Base-by-base conservation (phyloP, 148 eudicot species). In the Chenopodium suecicum region DNA sequence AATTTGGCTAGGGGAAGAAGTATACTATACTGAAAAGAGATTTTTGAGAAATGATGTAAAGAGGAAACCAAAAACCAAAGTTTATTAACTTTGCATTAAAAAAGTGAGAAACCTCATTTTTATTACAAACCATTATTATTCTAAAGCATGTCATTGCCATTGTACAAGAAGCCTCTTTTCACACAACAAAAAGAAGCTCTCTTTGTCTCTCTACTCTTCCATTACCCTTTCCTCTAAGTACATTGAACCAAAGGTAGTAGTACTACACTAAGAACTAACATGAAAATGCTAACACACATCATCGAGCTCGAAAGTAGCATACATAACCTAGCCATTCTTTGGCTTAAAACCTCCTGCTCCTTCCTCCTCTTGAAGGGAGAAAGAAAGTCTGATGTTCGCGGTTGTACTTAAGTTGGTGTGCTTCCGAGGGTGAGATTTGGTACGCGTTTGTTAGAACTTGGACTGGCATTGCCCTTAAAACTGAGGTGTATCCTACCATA, bases 401-500 rank as follows among this genome's bases (percentile, higher is more conserved):
- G 60, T 80, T 88, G 65, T 29, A 77, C 87, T 93, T 93, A 62
- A 93, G 78, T n/a, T 77, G 48, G 22, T 89, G 88, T 1, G 97
- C 94, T 58, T 89, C 84, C 0, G 81, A 67, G 0, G 88, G 88
- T 16, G 94, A 89, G 9, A 93, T 79, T 67, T 82, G 82, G 77
- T 82, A 93, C 0, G 94, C 50, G 71, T 88, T 89, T 41, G 88
- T 76, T 12, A 93, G 29, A 27, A 93, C 92, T 16, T 89, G 86
- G 10, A 89, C 69, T 0, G 97, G 97, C 93, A 91, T 86, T 7
- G 92, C 93, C 80, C 90, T 87, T 29, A 93, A 80, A 2, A 91
- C 94, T 0, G 97, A 93, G 5, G 93, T 90, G 81, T 90, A 89
- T 4, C 97, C 97, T 2, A 88, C 91, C n/a, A 89, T 56, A 6